phyloP scores from a whole-genome alignment of 2,329 filamentous ascomycete genomes.

The Ampelomyces quisqualis region DNA sequence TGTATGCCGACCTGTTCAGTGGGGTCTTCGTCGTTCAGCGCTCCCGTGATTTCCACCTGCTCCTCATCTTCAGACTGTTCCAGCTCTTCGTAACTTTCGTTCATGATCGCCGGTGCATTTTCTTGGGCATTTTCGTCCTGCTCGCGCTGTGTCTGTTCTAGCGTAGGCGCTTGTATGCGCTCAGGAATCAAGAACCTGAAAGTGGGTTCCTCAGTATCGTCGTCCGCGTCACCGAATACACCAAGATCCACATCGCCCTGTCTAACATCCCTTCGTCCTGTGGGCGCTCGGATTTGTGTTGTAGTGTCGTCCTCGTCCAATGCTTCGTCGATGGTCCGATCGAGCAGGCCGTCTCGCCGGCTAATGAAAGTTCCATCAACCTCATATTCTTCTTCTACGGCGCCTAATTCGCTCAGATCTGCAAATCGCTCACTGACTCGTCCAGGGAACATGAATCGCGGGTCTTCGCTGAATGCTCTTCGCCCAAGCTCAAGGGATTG shows the following conservation, averaged over 20 bases:
- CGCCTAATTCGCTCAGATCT: constrained; percentile 46
- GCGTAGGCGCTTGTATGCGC: constrained; percentile 27
- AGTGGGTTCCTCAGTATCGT: constrained; percentile 42
- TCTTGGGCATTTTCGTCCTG: constrained; percentile 10
- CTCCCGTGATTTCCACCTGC: constrained; percentile 21
- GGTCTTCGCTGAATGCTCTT: constrained; percentile 43
- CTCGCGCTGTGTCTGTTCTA: constrained; percentile 15
- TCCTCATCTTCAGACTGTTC: constrained; percentile 19
- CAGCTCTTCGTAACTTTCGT: constrained; percentile 19
- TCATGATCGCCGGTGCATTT: constrained; percentile 4
- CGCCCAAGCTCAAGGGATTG: constrained; percentile 53
- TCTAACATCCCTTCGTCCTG: constrained; percentile 32
- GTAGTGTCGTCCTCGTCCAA: constrained; percentile 36
- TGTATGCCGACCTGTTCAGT: constrained; percentile 18
- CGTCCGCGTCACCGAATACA: constrained; percentile 36
- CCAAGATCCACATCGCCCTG: constrained; percentile 35
- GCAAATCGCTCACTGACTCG: constrained; percentile 56
- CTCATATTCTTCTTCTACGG: constrained; percentile 40
- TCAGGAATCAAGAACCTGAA: constrained; percentile 44
- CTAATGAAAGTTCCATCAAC: constrained; percentile 48
- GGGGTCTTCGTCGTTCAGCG: constrained; percentile 29
- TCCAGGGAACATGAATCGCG: constrained; percentile 46
- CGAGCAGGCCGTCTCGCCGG: constrained; percentile 41
- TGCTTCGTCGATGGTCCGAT: constrained; percentile 39
- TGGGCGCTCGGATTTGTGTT: constrained; percentile 31